These are phyloP conservation scores for Fomitopsis serialis DNA, from an alignment of 768 basidiomycete genomes.

Conservation along the genomic window DNA sequence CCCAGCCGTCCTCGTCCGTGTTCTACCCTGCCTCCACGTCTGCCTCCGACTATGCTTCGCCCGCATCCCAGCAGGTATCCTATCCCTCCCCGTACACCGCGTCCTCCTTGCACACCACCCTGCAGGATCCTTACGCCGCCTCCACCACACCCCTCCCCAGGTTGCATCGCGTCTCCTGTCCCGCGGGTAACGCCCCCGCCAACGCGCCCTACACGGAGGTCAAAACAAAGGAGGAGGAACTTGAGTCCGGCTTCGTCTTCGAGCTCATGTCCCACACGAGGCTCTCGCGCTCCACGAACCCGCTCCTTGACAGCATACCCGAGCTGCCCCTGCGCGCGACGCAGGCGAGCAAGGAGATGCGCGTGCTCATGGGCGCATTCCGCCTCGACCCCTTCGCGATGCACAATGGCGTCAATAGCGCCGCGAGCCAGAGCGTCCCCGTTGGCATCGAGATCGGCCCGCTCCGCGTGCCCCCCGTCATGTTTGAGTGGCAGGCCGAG, in stretches of 20 bases:
- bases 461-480: slow-evolving; percentile 51
- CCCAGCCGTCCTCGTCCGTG: slow-evolving; percentile 3
- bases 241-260: slow-evolving; percentile 13
- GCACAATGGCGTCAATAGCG: slow-evolving; percentile 43
- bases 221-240: slow-evolving; percentile 13
- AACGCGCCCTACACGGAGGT: slow-evolving; percentile 5
- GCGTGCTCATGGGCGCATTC: slow-evolving; percentile 73
- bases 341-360: slow-evolving; percentile 65
- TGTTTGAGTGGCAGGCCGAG: slow-evolving; percentile 64
- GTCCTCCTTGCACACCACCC: background rate
- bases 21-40: slow-evolving; percentile 3
- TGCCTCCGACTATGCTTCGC: slow-evolving; percentile 1
- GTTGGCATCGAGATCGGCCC: slow-evolving; percentile 45
- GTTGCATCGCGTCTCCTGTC: slow-evolving; percentile 10
- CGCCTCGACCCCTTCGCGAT: slow-evolving; percentile 69
- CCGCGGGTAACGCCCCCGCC: background rate
- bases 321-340: slow-evolving; percentile 70
- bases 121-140: background rate
- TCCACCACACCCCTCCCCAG: slow-evolving; percentile 2
- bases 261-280: slow-evolving; percentile 7
- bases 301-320: slow-evolving; percentile 8
- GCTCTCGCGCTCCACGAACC: slow-evolving; percentile 6
- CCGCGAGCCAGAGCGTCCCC: slow-evolving; percentile 11
- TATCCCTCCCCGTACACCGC: slow-evolving; percentile 3
- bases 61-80: background rate